Evolutionary conservation across 2,329 filamentous ascomycete species (phyloP), one percentile per base, ranked within the genome.

Genomic region (Fusarium sp.): DNA sequence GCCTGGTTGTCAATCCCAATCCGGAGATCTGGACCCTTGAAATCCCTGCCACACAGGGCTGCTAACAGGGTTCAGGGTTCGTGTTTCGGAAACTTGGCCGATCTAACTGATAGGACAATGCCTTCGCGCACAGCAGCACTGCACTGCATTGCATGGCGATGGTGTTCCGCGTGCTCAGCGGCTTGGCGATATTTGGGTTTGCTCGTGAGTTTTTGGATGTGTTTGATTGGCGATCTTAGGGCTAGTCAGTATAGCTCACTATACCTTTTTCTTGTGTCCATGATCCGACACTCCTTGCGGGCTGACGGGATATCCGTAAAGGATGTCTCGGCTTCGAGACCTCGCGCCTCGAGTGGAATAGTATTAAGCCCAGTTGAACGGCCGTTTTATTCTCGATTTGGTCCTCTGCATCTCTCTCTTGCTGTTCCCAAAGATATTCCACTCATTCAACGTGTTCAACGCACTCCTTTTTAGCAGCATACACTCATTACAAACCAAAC

Each of bases 51-150:
- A 68, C 61, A 46, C 57, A 59, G 29, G 61, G 46, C 52, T 46
- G 25, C 59, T 62, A 70, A 63, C 72, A 75, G 71, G 73, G 73
- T 71, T 67, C 71, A 75, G 67, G 73, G 71, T 62, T 73, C 56
- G 9, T 41, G 48, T 30, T 45, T 74, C 69, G 71, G 67, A 56
- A 63, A 47, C 46, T 25, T 60, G 62, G 57, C 69, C 65, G 67
- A 72, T 74, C 69, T 63, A 34, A 56, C 44, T 49, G 54, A 34
- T 59, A 44, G 41, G 52, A 52, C 47, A 34, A 49, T 48, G 55
- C 40, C 34, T 51, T 55, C 40, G 41, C 40, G 49, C 32, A 54
- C 49, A 44, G 34, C 34, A 47, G 49, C 37, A 53, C 49, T 44
- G 49, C 37, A 53, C 49, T 44, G 29, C 29, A 47, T 42, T 27